phyloP scores from a whole-genome alignment of 1,139 yeast species.

The Diutina catenulata region DNA sequence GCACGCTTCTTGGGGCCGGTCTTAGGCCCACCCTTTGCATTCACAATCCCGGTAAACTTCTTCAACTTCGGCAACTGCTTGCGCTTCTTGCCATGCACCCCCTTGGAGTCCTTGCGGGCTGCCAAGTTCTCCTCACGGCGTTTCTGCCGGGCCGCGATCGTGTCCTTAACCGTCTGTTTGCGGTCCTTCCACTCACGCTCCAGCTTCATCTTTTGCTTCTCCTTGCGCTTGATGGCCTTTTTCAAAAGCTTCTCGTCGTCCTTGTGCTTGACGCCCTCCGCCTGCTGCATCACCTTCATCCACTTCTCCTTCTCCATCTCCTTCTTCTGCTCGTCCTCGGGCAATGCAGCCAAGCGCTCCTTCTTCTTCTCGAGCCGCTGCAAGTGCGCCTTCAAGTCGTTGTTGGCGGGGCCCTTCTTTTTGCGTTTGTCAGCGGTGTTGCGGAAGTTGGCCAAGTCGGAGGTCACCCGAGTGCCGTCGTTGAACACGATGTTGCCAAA shows the following conservation, averaged over 20 bases:
- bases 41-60: conserved; percentile 50
- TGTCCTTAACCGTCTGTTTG: conserved; percentile 63
- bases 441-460: conserved; percentile 57
- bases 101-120: conserved; percentile 71
- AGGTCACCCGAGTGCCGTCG: conserved; percentile 74
- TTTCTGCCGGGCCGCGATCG: conserved; percentile 62
- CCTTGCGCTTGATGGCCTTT: conserved; percentile 77
- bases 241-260: conserved; percentile 84
- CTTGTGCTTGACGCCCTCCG: conserved; percentile 79
- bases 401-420: conserved; percentile 75
- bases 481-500: conserved; percentile 76
- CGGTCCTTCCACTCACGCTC: conserved; percentile 85
- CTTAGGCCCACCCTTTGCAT: conserved; percentile 16
- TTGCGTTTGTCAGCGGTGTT: conserved; percentile 35
- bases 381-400: conserved; percentile 77
- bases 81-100: conserved; percentile 57
- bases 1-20: conserved; percentile 34
- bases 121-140: conserved; percentile 85
- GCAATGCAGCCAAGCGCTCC: conserved; percentile 45
- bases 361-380: conserved; percentile 65
- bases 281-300: conserved; percentile 74
- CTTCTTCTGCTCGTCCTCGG: conserved; percentile 50
- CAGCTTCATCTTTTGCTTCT: conserved; percentile 66
- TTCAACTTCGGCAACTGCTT: conserved; percentile 37
- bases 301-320: conserved; percentile 68